Evolutionary conservation across 768 basidiomycete species (phyloP), one percentile per base, ranked within the genome.

Genomic region (Rhizopogon rudus): DNA sequence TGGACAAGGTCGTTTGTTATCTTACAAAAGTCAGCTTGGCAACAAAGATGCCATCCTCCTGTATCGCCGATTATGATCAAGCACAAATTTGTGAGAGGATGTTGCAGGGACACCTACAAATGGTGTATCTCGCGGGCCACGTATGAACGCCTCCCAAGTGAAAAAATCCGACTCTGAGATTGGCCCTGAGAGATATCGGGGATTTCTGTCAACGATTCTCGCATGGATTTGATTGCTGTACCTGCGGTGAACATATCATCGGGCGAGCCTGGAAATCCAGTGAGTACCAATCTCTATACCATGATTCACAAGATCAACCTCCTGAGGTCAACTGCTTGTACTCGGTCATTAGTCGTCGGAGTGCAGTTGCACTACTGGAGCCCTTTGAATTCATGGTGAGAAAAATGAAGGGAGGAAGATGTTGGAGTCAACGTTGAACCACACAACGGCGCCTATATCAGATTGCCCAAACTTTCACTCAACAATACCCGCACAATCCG

Each of bases 241-340:
- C 88, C 92, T 57, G 95, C 94, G 48, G 94, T 96, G 67, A 97
- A 97, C 93, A 98, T 97, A 53, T 87, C 89, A 71, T 98, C 95
- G 6, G 91, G 90, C 14, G 91, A 86, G 60, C 89, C 89, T 90
- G 57, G 49, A 45, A 58, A 22, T 16, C 13, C 28, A 45, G 9
- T 28, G 55, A 56, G 52, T 31, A 20, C 16, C 14, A 14, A 40
- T 22, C 13, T 14, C 13, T 29, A 46, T 35, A 37, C 25, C 25
- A 42, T 8, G 35, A 13, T 37, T 37, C 13, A 37, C 14, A 39
- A 54, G 31, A 37, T 75, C 57, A 59, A 87, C 87, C 89, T 75
- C 86, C 85, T 7, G 91, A 76, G 1, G 87, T 90, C 64, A 93
- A 79, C 61, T 90, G 89, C 69, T 86, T 90, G 77, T 93, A 93